Base-by-base conservation (phyloP, 139 green algal species). In the Zygnema circumcarinatum region DNA sequence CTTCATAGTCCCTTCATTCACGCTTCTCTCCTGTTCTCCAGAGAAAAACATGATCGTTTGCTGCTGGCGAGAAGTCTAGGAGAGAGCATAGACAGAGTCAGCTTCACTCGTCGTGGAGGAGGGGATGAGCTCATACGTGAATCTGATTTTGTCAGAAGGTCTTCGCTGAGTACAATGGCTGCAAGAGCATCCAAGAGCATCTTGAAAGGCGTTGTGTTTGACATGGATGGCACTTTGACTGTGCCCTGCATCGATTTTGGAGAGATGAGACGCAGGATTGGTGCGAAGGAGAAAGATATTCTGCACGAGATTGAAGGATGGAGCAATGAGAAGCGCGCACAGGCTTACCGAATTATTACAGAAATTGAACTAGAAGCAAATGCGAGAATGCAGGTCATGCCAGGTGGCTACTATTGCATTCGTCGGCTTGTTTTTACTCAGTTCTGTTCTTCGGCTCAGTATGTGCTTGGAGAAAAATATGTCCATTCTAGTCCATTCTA, bases 171-270 rank as follows among this genome's bases (percentile, higher is more conserved):
- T n/a, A n/a, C n/a, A n/a, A n/a, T n/a, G n/a, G n/a, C n/a, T n/a
- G n/a, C n/a, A n/a, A n/a, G n/a, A n/a, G n/a, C n/a, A n/a, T n/a
- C n/a, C n/a, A n/a, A n/a, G n/a, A n/a, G 11, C 35, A 78, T 78
- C 16, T 78, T 90, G 7, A 42, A 72, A 42, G 85, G 85, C 31
- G 85, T 90, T 1, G 85, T 90, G n/a, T 90, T 90, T 68, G 85
- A 90, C 52, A 90, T 90, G 85, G 85, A 90, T 81, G 85, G 85
- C 1, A 90, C 85, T 1, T 72, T 90, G 21, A 90, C 85, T 21
- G 85, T 90, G 38, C 85, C 85, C 25, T 89, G 79, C 81, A 87
- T 90, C n/a, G 85, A 90, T 25, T 90, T 90, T 68, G 81, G 33
- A 25, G 79, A 82, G 32, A 90, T 90, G 85, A 42, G 81, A 31